Evolutionary conservation across 169 alveolate species (phyloP), one percentile per base, ranked within the genome.

Genomic region (Toxoplasma gondii): DNA sequence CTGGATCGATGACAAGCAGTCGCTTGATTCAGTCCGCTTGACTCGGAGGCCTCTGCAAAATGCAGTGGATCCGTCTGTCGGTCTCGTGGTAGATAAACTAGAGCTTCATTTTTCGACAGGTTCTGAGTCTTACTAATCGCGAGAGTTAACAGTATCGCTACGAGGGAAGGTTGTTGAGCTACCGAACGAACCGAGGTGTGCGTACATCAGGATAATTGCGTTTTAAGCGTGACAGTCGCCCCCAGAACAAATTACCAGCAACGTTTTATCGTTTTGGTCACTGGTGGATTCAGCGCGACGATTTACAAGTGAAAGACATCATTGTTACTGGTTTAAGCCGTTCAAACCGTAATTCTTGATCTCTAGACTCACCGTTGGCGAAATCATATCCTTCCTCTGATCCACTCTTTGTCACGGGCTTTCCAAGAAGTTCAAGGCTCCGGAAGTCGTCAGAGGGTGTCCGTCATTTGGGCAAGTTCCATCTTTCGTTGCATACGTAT

Each of bases 1-100:
- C 74, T 64, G 74, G 74, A 64, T 27, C n/a, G 74, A 19, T 64
- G 74, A 27, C 74, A 16, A 19, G 24, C 74, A 10, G 7, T 64
- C 74, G 74, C n/a, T 31, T 16, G 74, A 64, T 22, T 64, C 74
- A 64, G 1, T 64, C 74, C 74, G 34, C 24, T 64, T 64, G 74
- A 64, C 74, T 64, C n/a, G 74, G 74, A 64, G 29, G 74, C 74
- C 74, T 64, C 74, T 64, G 74, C 74, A 19, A 27, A 64, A 64
- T 64, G 74, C 74, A 64, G 74, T 64, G 74, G 74, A 64, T 64
- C 74, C 74, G 74, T 64, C 74, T 64, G 74, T 64, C 74, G 74
- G 7, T 64, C 74, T 64, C 74, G 74, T 64, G 74, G 74, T 64
- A 64, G 74, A 64, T 64, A 64, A 64, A 64, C 22, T 64, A 27